Evolutionary conservation across 2,329 filamentous ascomycete genomes (phyloP).

Genomic region (Sporothrix euskadiensis): DNA sequence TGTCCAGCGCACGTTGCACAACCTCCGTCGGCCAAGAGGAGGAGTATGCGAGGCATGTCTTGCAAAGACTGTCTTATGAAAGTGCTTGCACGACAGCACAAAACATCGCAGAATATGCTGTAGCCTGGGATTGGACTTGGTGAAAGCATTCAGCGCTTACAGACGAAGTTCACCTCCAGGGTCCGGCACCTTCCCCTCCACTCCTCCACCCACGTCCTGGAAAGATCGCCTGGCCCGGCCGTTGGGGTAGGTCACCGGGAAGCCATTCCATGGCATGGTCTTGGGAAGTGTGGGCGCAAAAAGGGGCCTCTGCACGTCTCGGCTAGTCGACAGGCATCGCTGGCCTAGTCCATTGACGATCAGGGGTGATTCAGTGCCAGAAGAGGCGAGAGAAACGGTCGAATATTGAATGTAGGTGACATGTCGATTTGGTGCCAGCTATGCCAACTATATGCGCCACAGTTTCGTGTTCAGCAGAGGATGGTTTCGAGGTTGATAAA

Average conservation of each 20-base stretch:
- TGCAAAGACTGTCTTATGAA: background rate
- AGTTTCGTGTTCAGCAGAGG: background rate
- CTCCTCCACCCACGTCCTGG: background rate
- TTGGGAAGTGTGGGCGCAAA: background rate
- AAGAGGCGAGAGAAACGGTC: background rate
- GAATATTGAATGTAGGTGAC: background rate
- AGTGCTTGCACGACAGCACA: background rate
- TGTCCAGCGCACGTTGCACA: background rate
- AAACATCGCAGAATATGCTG: background rate
- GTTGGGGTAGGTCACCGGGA: background rate
- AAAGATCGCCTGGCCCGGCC: background rate
- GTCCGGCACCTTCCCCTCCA: background rate
- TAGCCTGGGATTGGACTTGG: background rate
- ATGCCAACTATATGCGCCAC: background rate
- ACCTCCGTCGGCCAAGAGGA: background rate
- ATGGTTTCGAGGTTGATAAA: background rate
- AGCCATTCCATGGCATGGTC: background rate
- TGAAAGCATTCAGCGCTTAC: background rate
- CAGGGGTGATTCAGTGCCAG: background rate
- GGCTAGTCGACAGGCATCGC: conserved; percentile 5
- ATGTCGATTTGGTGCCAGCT: background rate
- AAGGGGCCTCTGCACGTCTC: conserved; percentile 18
- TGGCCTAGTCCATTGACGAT: background rate
- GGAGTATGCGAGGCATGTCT: background rate
- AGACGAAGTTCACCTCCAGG: background rate